A percentile compares a stretch with the other conserved stretches of the same genome.
Conservation (phyloP, 768 basidiomycete genomes). For the Suillus placidus region DNA sequence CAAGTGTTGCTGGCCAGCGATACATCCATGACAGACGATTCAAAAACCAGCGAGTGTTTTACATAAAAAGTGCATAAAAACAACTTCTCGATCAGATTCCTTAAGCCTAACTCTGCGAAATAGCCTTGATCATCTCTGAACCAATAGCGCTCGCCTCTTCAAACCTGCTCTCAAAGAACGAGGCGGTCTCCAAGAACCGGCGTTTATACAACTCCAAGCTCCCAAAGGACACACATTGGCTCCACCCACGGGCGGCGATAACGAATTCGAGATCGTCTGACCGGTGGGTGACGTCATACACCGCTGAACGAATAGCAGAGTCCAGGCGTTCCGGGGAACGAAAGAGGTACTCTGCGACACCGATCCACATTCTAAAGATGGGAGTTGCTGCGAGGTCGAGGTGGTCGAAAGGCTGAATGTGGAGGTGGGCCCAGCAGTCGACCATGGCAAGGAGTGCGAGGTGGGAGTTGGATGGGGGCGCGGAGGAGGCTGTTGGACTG, state of each 20-base stretch:
- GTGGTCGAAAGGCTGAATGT: constrained; percentile 88
- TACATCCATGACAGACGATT: not conserved
- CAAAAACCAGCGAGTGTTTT: not conserved
- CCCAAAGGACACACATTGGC: constrained; percentile 91
- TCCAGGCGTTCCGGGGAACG: constrained; percentile 64
- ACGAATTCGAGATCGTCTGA: constrained; percentile 94
- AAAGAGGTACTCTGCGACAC: constrained; percentile 96
- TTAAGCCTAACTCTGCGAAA: constrained; percentile 59
- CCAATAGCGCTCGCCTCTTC: constrained; percentile 83
- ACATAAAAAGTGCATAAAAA: not conserved
- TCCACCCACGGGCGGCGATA: constrained; percentile 93
- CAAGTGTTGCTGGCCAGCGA: too few relatives aligned
- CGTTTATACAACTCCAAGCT: constrained; percentile 85
- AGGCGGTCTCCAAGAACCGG: constrained; percentile 77
- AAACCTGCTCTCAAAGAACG: constrained; percentile 86
- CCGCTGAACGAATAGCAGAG: constrained; percentile 71
- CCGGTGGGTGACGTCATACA: constrained; percentile 78
- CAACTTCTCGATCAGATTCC: not conserved
- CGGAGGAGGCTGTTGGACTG: constrained; percentile 11
- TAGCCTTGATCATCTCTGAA: constrained; percentile 86
- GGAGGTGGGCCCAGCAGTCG: constrained; percentile 91
- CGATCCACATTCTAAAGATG: constrained; percentile 94
- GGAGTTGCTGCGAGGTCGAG: constrained; percentile 94
- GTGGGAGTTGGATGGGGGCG: constrained; percentile 74
- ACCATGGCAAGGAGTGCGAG: constrained; percentile 96